Evolutionary conservation across 2,329 filamentous ascomycete species (phyloP).

Genomic region (Purpureocillium takamizusanense): DNA sequence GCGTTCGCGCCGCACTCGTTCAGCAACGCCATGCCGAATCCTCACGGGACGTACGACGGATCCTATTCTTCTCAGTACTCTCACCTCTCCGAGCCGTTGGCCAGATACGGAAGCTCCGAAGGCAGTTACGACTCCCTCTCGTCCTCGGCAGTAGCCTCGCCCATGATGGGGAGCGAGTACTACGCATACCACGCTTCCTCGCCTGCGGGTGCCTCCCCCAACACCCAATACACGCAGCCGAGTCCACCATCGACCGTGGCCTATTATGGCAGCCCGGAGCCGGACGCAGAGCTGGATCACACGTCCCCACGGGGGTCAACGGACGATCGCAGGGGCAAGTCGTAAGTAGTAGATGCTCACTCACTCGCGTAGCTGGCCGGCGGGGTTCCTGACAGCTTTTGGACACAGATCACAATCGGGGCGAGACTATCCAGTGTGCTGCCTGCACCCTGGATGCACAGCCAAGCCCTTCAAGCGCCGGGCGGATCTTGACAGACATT

Average conservation of each 20-base stretch:
- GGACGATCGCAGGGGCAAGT: conserved; percentile 5
- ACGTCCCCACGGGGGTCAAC: conserved; percentile 7
- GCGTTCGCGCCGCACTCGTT: not conserved
- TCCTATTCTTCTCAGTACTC: conserved; percentile 5
- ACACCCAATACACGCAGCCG: conserved; percentile 1
- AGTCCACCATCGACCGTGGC: conserved; percentile 5
- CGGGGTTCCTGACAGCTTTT: not conserved
- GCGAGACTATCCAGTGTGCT: conserved; percentile 26
- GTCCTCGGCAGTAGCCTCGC: conserved; percentile 17
- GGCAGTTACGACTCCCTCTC: conserved; percentile 13
- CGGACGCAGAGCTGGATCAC: conserved; percentile 8
- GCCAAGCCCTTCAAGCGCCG: conserved; percentile 38
- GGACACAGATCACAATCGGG: conserved; percentile 6
- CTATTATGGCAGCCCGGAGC: conserved; percentile 9
- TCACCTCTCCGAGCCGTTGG: conserved; percentile 16
- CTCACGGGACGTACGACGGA: not conserved
- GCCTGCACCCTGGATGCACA: conserved; percentile 31
- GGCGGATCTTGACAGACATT: conserved; percentile 47
- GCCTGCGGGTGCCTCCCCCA: conserved; percentile 4
- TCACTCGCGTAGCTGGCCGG: not conserved
- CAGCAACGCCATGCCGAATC: not conserved
- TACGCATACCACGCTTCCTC: conserved; percentile 9
- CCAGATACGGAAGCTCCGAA: conserved; percentile 18
- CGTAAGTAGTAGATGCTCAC: conserved; percentile 5
- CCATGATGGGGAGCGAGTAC: conserved; percentile 9